Evolutionary conservation across 371 early-diverging fungal species (phyloP).

Genomic region (Phascolomyces articulosus): DNA sequence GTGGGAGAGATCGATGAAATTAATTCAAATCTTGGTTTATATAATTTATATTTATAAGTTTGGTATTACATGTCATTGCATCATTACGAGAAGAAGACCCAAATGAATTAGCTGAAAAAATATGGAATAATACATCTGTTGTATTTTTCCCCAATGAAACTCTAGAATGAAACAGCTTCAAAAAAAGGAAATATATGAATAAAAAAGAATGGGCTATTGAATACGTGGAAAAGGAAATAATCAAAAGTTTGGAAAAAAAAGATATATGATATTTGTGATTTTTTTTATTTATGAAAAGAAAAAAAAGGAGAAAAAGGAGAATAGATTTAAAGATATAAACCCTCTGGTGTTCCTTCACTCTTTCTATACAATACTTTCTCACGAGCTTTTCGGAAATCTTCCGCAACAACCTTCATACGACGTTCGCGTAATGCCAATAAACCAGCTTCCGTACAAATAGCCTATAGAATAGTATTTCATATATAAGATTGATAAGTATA

Average conservation of each 20-base stretch:
- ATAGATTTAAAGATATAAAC: slow-evolving; percentile 77
- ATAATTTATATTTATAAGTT: slow-evolving; percentile 35
- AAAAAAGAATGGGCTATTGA: not conserved
- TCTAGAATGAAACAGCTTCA: not conserved
- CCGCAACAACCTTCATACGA: slow-evolving; percentile 98
- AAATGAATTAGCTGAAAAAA: slow-evolving; percentile 50
- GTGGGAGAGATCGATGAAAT: no score
- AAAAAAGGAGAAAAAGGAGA: not conserved
- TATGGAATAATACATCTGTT: slow-evolving; percentile 62
- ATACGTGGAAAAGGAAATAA: no score
- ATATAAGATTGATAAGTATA: no score
- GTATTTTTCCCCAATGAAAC: slow-evolving; percentile 54
- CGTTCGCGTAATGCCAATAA: slow-evolving; percentile 99
- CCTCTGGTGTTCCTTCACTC: slow-evolving; percentile 98
- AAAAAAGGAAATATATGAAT: not conserved
- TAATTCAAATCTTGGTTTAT: no score
- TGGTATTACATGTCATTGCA: slow-evolving; percentile 65
- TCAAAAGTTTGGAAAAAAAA: no score
- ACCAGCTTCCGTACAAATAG: slow-evolving; percentile 99
- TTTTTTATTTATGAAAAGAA: not conserved
- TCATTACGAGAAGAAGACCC: slow-evolving; percentile 53
- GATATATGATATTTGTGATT: not conserved
- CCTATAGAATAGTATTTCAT: slow-evolving; percentile 48
- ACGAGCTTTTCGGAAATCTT: slow-evolving; percentile 98
- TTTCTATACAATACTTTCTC: slow-evolving; percentile 99